Conservation (phyloP, 345 rosid genomes). For the Erysimum cheiranthoides region DNA sequence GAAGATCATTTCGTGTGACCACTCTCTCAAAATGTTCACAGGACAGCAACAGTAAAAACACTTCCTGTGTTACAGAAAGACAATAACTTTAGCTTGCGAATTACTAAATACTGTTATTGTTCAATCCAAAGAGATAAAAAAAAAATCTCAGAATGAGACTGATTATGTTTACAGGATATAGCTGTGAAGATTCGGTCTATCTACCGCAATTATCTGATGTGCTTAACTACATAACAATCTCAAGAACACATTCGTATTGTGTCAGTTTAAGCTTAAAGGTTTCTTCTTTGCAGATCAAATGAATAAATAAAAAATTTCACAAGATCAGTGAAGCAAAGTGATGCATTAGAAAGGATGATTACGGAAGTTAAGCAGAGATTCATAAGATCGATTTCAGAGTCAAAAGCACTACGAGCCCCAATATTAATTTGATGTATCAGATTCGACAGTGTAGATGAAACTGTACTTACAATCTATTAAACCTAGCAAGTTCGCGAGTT, state of each 20-base stretch:
- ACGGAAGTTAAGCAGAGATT: background rate
- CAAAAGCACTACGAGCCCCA: background rate
- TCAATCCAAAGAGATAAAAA: background rate
- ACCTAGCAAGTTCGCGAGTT: constrained; percentile 27
- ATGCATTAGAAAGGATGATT: background rate
- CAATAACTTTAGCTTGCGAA: background rate
- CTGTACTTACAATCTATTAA: background rate
- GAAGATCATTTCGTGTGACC: constrained; percentile 23
- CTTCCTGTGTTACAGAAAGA: constrained; percentile 29
- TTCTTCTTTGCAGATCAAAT: constrained; percentile 12
- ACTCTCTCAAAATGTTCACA: constrained; percentile 1
- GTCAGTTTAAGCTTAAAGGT: constrained; percentile 10
- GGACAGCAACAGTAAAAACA: background rate
- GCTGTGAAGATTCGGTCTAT: background rate
- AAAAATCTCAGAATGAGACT: background rate
- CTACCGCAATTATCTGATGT: constrained; percentile 2
- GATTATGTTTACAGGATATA: constrained; percentile 4
- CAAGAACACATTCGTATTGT: background rate
- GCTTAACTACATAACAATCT: background rate
- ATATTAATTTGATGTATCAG: background rate
- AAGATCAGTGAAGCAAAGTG: constrained; percentile 16
- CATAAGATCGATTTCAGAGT: constrained; percentile 12
- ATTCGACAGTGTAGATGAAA: background rate
- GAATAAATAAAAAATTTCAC: background rate
- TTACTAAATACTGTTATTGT: background rate